phyloP scores from a whole-genome alignment of 2,329 filamentous ascomycete species.

The Paecilomyces sp. region DNA sequence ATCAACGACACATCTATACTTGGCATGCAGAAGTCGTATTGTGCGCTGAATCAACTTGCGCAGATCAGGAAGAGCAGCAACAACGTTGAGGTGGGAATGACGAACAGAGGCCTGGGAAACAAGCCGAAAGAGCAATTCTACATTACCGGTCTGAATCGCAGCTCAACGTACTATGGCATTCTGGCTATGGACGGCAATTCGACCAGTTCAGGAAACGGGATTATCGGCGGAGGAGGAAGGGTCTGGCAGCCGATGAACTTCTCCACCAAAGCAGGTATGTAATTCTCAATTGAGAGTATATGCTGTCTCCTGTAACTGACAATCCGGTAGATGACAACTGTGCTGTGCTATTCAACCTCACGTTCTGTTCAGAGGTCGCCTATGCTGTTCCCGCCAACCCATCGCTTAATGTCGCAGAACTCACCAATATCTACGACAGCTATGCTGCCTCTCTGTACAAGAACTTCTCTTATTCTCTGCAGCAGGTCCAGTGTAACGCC shows the following conservation, averaged over 20 bases:
- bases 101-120: conserved; percentile 56
- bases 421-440: conserved; percentile 71
- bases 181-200: conserved; percentile 57
- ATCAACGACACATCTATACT: conserved; percentile 51
- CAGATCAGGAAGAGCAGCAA: conserved; percentile 57
- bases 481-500: conserved; percentile 80
- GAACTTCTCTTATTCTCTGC: conserved; percentile 74
- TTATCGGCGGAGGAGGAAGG: conserved; percentile 64
- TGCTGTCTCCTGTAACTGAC: not conserved
- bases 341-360: conserved; percentile 75
- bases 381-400: conserved; percentile 86
- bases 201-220: conserved; percentile 47
- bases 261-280: conserved; percentile 66
- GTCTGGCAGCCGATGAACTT: conserved; percentile 70
- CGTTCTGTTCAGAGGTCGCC: conserved; percentile 80
- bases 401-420: conserved; percentile 51
- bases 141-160: conserved; percentile 64
- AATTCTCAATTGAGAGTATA: not conserved
- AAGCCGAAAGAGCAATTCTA: conserved; percentile 85
- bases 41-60: conserved; percentile 64
- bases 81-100: conserved; percentile 58
- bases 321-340: conserved; percentile 64
- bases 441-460: conserved; percentile 62
- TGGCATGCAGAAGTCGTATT: conserved; percentile 74
- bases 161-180: conserved; percentile 64